phyloP scores from a whole-genome alignment of 2,329 filamentous ascomycete genomes.

The Pseudocercospora cruenta region DNA sequence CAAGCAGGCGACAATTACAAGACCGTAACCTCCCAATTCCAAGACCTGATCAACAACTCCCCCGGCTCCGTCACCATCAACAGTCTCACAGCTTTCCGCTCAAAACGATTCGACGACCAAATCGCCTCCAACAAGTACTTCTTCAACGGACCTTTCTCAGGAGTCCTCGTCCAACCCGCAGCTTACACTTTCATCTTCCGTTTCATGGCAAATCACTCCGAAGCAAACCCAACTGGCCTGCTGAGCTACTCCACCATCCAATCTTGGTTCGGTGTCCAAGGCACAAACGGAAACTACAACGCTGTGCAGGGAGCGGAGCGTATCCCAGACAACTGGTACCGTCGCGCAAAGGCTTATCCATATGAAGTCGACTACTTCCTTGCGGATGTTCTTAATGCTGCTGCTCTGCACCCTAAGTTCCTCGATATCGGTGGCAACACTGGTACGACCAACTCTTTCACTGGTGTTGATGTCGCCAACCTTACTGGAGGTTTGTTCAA shows the following conservation, averaged over 20 bases:
- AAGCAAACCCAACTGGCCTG: conserved; percentile 27
- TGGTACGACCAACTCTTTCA: conserved; percentile 30
- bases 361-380: conserved; percentile 41
- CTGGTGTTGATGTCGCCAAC: conserved; percentile 29
- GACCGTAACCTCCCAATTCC: conserved; percentile 32
- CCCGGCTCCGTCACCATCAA: conserved; percentile 24
- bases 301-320: conserved; percentile 30
- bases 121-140: conserved; percentile 31
- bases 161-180: conserved; percentile 34
- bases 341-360: conserved; percentile 31
- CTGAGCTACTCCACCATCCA: conserved; percentile 28
- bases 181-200: conserved; percentile 39
- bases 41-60: conserved; percentile 35
- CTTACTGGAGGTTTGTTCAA: conserved; percentile 36
- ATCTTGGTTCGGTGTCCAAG: conserved; percentile 32
- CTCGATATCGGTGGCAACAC: conserved; percentile 39
- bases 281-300: conserved; percentile 27
- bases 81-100: conserved; percentile 24
- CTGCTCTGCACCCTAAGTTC: conserved; percentile 39
- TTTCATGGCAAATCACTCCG: conserved; percentile 38
- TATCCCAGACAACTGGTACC: conserved; percentile 38
- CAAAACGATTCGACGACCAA: conserved; percentile 27
- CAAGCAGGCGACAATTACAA: conserved; percentile 34
- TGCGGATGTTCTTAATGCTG: conserved; percentile 27
- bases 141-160: conserved; percentile 38